Evolutionary conservation across 2,329 filamentous ascomycete species (phyloP), one percentile per base, ranked within the genome.

Genomic region (Fusarium subglutinans): DNA sequence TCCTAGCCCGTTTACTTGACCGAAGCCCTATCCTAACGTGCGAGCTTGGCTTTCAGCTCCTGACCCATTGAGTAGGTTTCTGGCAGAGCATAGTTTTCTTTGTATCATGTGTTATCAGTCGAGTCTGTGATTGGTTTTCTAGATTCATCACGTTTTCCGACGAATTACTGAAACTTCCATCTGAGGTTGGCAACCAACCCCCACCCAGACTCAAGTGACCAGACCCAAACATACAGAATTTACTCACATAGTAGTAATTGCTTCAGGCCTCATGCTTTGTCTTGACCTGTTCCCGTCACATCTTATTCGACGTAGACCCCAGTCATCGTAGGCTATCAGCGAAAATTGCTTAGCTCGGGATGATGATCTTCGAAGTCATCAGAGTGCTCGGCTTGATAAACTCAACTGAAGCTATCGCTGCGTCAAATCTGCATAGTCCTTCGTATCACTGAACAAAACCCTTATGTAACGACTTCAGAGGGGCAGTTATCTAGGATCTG

Each of bases 1-100:
- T 48, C 33, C 57, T 61, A 72, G 53, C 71, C 43, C 38, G 12
- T 66, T 72, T 60, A 40, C n/a, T 57, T 61, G 66, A 74, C 71
- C 62, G 71, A 74, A 26, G 33, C 38, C 43, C 38, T 50, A 51
- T 62, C 48, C 38, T 51, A 56, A 59, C 38, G 24, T 40, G 26
- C 63, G 20, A 41, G 51, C 24, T 54, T 48, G 43, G n/a, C 33
- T 41, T 48, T 58, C 47, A 44, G 45, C 37, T 58, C 35, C 43
- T 70, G 28, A 30, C 48, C 22, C 37, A 28, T 30, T 30, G 38
- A 24, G 33, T 35, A 40, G 6, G 12, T 37, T 51, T 17, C 33
- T 35, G 33, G 9, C 30, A 58, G 55, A 58, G 15, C 14, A 28
- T 37, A 37, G 14, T 35, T 37, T 37, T 28, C 20, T 18, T 28